A percentile compares a stretch with the other conserved stretches of the same genome.
Evolutionary conservation across 139 green algal species (phyloP).

Genomic region (Micractinium conductrix): DNA sequence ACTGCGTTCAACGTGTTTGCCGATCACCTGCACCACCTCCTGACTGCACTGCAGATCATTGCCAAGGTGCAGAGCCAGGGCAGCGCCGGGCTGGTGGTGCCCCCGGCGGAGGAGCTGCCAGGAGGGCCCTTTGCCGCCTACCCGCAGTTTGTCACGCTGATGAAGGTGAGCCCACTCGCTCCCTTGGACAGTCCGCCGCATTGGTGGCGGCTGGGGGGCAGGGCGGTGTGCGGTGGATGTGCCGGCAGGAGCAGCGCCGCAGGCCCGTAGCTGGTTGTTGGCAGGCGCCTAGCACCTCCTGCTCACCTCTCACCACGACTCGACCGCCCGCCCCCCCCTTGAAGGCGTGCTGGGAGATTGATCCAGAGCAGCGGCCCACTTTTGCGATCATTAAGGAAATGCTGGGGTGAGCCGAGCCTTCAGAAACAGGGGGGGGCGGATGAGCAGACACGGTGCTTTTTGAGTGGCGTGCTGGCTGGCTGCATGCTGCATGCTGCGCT

Average conservation of each 20-base stretch:
- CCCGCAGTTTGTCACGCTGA: constrained; percentile 30
- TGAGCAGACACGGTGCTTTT: not conserved
- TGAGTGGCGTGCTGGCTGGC: not conserved
- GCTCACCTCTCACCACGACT: too few relatives aligned
- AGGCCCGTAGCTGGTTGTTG: too few relatives aligned
- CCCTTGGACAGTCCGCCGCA: too few relatives aligned
- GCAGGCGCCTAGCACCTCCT: too few relatives aligned
- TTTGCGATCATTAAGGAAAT: constrained; percentile 26
- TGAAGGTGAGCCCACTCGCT: too few relatives aligned
- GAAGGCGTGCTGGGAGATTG: constrained; percentile 32
- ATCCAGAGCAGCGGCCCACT: constrained; percentile 17
- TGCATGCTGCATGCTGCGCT: not conserved
- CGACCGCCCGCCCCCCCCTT: too few relatives aligned
- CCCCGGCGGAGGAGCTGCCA: not conserved
- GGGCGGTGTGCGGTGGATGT: too few relatives aligned
- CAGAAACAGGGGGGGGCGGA: not conserved
- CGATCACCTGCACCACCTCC: not conserved
- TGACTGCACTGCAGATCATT: constrained; percentile 30
- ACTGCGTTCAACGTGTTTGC: too few relatives aligned
- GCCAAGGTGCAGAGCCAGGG: constrained; percentile 7
- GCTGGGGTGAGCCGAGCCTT: not conserved
- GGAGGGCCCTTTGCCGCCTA: constrained; percentile 21
- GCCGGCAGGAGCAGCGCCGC: too few relatives aligned
- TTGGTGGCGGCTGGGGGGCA: too few relatives aligned
- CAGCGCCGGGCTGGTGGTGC: constrained; percentile 17